These are phyloP conservation scores for Aspergillus jensenii DNA, from an alignment of 2,329 filamentous ascomycete genomes.

Conservation along the genomic window DNA sequence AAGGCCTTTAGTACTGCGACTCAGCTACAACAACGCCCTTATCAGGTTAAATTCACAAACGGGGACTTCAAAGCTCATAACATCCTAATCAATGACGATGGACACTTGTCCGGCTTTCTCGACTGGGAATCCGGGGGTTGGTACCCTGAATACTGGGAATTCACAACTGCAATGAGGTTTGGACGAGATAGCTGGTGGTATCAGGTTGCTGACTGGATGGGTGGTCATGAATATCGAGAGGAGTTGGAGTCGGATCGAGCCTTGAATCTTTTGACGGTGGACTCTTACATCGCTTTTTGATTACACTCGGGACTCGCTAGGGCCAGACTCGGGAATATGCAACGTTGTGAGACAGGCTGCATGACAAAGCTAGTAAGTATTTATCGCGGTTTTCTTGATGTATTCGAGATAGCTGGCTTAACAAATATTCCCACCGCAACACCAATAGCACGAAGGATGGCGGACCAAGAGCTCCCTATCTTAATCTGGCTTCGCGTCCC, in stretches of 20 bases:
- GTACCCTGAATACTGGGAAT: constrained; percentile 16
- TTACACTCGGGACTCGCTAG: no score
- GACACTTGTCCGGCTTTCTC: constrained; percentile 17
- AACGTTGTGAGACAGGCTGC: no score
- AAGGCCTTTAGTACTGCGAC: constrained; percentile 23
- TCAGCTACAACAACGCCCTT: neutral
- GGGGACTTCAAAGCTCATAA: constrained; percentile 24
- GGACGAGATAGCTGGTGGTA: constrained; percentile 25
- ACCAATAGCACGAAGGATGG: no score
- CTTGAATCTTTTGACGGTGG: constrained; percentile 25
- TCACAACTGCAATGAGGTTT: constrained; percentile 26
- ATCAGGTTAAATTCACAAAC: constrained; percentile 18
- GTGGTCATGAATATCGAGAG: constrained; percentile 18
- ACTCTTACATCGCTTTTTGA: constrained; percentile 15
- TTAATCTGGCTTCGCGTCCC: no score
- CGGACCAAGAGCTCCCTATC: no score
- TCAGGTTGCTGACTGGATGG: constrained; percentile 24
- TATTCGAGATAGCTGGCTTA: constrained; percentile 46
- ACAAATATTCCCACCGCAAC: no score
- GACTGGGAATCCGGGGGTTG: constrained; percentile 11
- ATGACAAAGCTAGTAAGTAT: no score
- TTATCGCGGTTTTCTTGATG: constrained; percentile 67
- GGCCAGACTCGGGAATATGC: no score
- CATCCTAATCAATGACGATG: constrained; percentile 18
- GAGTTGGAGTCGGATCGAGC: constrained; percentile 26